These are phyloP conservation scores for Solanum dulcamara DNA, from an alignment of 257 asterid genomes.

Conservation along the genomic window DNA sequence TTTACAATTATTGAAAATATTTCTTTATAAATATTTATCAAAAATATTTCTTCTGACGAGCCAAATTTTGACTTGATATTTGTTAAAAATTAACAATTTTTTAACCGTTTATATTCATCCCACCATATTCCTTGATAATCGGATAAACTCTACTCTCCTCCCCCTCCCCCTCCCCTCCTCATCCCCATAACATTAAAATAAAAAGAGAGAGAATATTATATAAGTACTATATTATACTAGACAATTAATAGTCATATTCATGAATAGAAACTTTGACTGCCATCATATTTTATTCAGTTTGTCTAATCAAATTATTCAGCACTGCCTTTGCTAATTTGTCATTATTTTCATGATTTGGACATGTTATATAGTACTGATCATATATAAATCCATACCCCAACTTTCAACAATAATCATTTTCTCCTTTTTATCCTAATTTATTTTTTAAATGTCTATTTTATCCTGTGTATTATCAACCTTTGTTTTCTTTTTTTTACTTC, in stretches of 20 bases:
- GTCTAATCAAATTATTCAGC: background rate
- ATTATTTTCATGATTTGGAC: background rate
- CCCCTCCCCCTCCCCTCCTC: background rate
- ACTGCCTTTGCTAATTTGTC: background rate
- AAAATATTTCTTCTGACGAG: background rate
- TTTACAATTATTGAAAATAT: background rate
- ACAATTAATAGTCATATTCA: background rate
- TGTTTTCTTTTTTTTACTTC: too few relatives aligned
- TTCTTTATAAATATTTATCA: background rate
- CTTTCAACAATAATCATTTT: too few relatives aligned
- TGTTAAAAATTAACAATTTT: background rate
- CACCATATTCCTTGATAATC: too few relatives aligned
- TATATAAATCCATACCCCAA: too few relatives aligned
- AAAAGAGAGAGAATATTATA: background rate
- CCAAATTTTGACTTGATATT: background rate
- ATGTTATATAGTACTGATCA: background rate
- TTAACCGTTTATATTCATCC: background rate
- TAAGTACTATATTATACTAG: too few relatives aligned
- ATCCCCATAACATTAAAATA: background rate
- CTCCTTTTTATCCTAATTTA: too few relatives aligned
- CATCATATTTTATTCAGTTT: background rate
- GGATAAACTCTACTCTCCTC: background rate
- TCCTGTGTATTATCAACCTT: too few relatives aligned
- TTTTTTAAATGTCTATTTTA: too few relatives aligned
- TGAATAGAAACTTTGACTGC: background rate